Conservation (phyloP, 1,139 yeast species). For the Dujonia santamariae region DNA sequence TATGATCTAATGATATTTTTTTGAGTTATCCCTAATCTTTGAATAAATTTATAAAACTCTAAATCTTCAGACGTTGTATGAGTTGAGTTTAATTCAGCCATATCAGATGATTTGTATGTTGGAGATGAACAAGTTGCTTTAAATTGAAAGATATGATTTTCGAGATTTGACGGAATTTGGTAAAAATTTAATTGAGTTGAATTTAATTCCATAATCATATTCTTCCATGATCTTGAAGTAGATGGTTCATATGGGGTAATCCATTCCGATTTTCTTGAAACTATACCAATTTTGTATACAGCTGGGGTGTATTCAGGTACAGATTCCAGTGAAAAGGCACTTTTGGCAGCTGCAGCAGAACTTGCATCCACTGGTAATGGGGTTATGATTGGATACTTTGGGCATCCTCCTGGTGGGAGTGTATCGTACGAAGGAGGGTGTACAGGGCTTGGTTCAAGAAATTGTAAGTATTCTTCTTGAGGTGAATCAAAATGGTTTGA, state of each 20-base stretch:
- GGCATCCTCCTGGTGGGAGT: conserved; percentile 50
- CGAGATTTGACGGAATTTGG: conserved; percentile 33
- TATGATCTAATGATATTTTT: conserved; percentile 48
- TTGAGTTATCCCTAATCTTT: conserved; percentile 18
- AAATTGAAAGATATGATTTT: conserved; percentile 24
- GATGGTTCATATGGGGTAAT: conserved; percentile 63
- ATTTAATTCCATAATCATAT: conserved; percentile 61
- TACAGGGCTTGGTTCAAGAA: conserved; percentile 51
- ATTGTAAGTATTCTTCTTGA: conserved; percentile 27
- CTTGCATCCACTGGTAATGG: conserved; percentile 9
- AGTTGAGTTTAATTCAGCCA: conserved; percentile 17
- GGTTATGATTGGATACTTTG: conserved; percentile 46
- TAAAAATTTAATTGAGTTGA: conserved; percentile 74
- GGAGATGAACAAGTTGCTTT: conserved; percentile 10
- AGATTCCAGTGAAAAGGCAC: too few relatives aligned
- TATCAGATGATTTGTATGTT: not conserved
- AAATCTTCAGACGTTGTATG: conserved; percentile 37
- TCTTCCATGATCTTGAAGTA: conserved; percentile 60
- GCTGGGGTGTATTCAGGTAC: conserved; percentile 48
- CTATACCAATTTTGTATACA: conserved; percentile 50
- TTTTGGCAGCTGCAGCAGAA: too few relatives aligned
- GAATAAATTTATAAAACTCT: conserved; percentile 33
- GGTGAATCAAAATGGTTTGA: conserved; percentile 2
- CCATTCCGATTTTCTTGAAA: conserved; percentile 63
- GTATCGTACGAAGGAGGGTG: conserved; percentile 46